A percentile compares a stretch with the other conserved stretches of the same genome.
phyloP scores from a whole-genome alignment of 352 stramenopile species.

The Globisporangium megalacanthum region DNA sequence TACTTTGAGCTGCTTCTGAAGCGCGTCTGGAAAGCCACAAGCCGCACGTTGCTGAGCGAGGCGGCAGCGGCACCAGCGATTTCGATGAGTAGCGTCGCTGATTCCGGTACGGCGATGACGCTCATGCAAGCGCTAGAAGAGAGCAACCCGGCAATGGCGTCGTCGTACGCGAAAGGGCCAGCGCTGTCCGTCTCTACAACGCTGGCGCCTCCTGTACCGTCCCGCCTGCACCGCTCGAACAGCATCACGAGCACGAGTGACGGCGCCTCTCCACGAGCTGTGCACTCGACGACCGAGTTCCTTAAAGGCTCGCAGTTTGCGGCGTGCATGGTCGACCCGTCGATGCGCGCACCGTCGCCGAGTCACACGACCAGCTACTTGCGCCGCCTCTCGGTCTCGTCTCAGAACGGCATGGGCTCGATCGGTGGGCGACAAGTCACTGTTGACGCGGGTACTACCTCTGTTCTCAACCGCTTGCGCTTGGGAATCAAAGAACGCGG shows the following conservation, averaged over 20 bases:
- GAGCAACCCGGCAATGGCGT: constrained; percentile 23
- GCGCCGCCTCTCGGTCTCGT: neutral
- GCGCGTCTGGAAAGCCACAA: constrained; percentile 57
- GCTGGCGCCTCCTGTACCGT: constrained; percentile 16
- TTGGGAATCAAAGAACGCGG: constrained; percentile 43
- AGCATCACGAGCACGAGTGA: constrained; percentile 24
- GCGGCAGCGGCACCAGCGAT: constrained; percentile 14
- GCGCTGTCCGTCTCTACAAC: constrained; percentile 27
- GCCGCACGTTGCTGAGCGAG: constrained; percentile 30
- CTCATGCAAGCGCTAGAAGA: constrained; percentile 51
- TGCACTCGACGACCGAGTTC: constrained; percentile 51
- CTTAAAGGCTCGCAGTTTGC: constrained; percentile 65
- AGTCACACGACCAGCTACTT: constrained; percentile 9
- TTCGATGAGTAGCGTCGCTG: neutral
- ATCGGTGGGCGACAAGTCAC: constrained; percentile 5
- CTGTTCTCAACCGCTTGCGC: constrained; percentile 48
- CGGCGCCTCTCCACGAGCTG: constrained; percentile 27
- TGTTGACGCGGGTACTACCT: constrained; percentile 49
- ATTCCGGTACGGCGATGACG: constrained; percentile 21
- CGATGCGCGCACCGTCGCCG: constrained; percentile 20
- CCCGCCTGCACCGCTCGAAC: constrained; percentile 17
- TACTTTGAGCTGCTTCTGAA: constrained; percentile 75
- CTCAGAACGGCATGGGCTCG: constrained; percentile 1
- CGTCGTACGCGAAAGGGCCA: constrained; percentile 9
- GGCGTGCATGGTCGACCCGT: constrained; percentile 50